Evolutionary conservation across 2,329 filamentous ascomycete species (phyloP).

Genomic region (Orbilia quercus): DNA sequence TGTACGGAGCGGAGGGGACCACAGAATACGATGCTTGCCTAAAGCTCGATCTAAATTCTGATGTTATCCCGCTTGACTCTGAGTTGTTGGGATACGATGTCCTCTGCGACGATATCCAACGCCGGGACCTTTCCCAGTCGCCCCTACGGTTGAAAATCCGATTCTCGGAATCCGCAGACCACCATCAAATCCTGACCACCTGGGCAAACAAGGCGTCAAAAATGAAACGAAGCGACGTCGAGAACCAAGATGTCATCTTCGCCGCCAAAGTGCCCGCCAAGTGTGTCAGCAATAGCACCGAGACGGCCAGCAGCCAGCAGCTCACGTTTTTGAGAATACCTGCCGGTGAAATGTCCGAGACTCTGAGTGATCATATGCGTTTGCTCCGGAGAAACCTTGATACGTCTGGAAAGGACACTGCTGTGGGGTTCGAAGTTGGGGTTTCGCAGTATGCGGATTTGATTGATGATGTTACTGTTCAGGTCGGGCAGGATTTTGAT

Average conservation of each 20-base stretch:
- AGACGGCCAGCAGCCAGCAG: slow-evolving; percentile 12
- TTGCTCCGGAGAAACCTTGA: slow-evolving; percentile 11
- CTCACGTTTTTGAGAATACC: slow-evolving; percentile 9
- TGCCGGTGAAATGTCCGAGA: slow-evolving; percentile 15
- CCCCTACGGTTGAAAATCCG: slow-evolving; percentile 6
- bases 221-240: slow-evolving; percentile 11
- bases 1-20: slow-evolving; percentile 2
- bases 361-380: slow-evolving; percentile 9
- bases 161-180: slow-evolving; percentile 7
- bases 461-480: slow-evolving; percentile 13
- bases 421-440: slow-evolving; percentile 16
- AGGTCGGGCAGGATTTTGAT: slow-evolving; percentile 17
- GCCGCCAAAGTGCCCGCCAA: slow-evolving; percentile 10
- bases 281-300: slow-evolving; percentile 19
- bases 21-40: slow-evolving; percentile 16
- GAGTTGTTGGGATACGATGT: slow-evolving; percentile 15
- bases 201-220: slow-evolving; percentile 10
- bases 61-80: slow-evolving; percentile 18
- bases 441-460: slow-evolving; percentile 7
- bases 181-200: slow-evolving; percentile 8
- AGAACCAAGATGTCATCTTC: slow-evolving; percentile 9
- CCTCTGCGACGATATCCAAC: slow-evolving; percentile 8
- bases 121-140: not conserved
- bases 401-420: slow-evolving; percentile 3
- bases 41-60: slow-evolving; percentile 12